Conservation (phyloP, 805 yeast genomes). For the Candida sakaeoensis region DNA sequence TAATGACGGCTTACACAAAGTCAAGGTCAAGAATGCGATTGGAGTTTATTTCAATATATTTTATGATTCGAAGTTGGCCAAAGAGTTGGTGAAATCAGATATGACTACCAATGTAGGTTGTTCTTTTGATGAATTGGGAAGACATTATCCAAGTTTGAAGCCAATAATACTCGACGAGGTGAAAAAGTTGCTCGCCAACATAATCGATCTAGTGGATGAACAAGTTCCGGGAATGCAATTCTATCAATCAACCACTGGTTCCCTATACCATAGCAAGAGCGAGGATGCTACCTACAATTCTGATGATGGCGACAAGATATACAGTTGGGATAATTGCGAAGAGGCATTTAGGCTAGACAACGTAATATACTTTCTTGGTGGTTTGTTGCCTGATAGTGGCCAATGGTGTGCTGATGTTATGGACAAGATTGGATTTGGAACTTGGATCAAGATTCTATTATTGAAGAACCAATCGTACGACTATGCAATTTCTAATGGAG, state of each 20-base stretch:
- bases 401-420: constrained; percentile 42
- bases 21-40: constrained; percentile 40
- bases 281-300: constrained; percentile 38
- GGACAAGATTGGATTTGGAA: constrained; percentile 34
- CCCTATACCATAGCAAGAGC: constrained; percentile 36
- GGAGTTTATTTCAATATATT: constrained; percentile 49
- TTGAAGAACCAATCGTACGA: constrained; percentile 60
- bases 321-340: constrained; percentile 51
- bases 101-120: constrained; percentile 56
- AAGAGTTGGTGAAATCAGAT: constrained; percentile 47
- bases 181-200: constrained; percentile 38
- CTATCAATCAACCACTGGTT: constrained; percentile 37
- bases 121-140: constrained; percentile 71
- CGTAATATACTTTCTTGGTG: constrained; percentile 46
- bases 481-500: constrained; percentile 50
- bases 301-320: constrained; percentile 36
- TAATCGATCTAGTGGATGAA: constrained; percentile 36
- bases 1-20: constrained; percentile 60
- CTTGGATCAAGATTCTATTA: constrained; percentile 47
- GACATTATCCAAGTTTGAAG: constrained; percentile 77
- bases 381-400: constrained; percentile 49
- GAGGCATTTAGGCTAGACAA: constrained; percentile 49
- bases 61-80: constrained; percentile 45
- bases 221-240: constrained; percentile 40
- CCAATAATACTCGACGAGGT: constrained; percentile 52